Conservation (phyloP, 176 grass and related monocot species). For the Oryza longistaminata region DNA sequence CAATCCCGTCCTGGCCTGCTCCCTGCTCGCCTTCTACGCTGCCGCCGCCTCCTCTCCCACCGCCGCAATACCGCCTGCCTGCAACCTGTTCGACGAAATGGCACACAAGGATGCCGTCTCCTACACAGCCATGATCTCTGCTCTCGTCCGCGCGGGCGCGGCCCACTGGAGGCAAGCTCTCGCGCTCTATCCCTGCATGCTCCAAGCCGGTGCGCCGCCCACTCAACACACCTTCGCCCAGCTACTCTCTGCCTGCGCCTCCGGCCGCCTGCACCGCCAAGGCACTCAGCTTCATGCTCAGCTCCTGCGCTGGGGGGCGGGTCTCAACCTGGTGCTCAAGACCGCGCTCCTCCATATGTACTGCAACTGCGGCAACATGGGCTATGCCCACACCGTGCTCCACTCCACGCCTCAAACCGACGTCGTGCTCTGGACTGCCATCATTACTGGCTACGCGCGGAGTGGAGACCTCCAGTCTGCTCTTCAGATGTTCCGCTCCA, state of each 20-base stretch:
- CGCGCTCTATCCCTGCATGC: constrained; percentile 59
- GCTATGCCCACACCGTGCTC: constrained; percentile 45
- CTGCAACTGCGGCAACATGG: constrained; percentile 52
- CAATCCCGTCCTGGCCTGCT: constrained; percentile 59
- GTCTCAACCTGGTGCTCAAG: constrained; percentile 71
- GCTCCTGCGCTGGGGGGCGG: constrained; percentile 48
- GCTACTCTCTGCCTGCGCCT: constrained; percentile 52
- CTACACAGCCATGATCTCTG: constrained; percentile 69
- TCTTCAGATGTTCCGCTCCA: constrained; percentile 50
- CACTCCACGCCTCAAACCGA: constrained; percentile 53
- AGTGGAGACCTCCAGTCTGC: constrained; percentile 36
- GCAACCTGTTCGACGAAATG: constrained; percentile 61
- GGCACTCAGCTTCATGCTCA: constrained; percentile 68
- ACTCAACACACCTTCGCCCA: constrained; percentile 61
- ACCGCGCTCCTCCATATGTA: constrained; percentile 75
- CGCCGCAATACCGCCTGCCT: constrained; percentile 25
- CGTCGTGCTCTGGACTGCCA: constrained; percentile 69
- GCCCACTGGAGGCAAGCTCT: constrained; percentile 46
- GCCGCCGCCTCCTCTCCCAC: neutral
- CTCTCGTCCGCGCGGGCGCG: constrained; percentile 45
- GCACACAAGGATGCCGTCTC: constrained; percentile 53
- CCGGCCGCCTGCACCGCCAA: constrained; percentile 14
- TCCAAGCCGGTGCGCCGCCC: constrained; percentile 40
- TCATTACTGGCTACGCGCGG: constrained; percentile 58
- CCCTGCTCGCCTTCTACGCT: constrained; percentile 58